phyloP scores from a whole-genome alignment of 1,139 yeast genomes.

The Diutina rugosa region DNA sequence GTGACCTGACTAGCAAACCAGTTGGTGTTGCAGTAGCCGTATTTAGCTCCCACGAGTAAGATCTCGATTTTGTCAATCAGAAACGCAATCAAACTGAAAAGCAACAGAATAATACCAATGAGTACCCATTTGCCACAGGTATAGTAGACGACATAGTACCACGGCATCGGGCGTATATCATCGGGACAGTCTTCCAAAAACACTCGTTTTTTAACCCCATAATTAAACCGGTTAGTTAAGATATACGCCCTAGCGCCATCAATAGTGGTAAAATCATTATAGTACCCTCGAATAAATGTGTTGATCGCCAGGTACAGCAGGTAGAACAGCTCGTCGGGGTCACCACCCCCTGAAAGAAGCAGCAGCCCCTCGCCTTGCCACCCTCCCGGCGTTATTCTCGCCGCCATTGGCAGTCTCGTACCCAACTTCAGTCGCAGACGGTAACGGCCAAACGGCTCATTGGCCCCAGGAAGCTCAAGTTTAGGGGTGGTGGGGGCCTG shows the following conservation, averaged over 20 bases:
- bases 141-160: constrained; percentile 12
- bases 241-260: constrained; percentile 50
- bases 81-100: constrained; percentile 39
- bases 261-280: constrained; percentile 58
- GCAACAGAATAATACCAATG: constrained; percentile 33
- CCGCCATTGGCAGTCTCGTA: background rate
- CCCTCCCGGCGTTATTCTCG: background rate
- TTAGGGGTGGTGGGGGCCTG: background rate
- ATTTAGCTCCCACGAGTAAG: constrained; percentile 37
- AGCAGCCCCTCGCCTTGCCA: background rate
- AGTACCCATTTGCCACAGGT: constrained; percentile 34
- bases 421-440: background rate
- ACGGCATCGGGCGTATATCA: background rate
- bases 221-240: constrained; percentile 32
- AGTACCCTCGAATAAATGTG: constrained; percentile 13
- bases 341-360: background rate
- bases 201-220: constrained; percentile 17
- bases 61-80: constrained; percentile 39
- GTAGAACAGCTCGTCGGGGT: background rate
- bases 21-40: constrained; percentile 38
- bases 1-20: constrained; percentile 33
- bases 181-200: constrained; percentile 5
- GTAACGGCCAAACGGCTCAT: background rate
- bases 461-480: background rate
- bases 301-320: background rate